Conservation (phyloP, 495 filamentous ascomycete genomes). For the Hapsidospora chrysogenum region DNA sequence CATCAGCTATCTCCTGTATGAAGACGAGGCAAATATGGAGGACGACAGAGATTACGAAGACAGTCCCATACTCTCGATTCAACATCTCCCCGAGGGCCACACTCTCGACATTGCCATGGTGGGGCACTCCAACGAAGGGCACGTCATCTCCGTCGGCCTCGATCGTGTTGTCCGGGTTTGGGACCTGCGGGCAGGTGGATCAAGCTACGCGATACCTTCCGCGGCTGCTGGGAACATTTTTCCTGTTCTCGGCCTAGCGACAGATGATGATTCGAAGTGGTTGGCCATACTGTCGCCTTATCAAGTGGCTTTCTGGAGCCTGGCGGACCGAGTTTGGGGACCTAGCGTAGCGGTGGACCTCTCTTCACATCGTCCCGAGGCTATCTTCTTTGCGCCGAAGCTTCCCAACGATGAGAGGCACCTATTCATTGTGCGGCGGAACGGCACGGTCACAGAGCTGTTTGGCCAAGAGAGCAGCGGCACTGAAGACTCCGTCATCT, state of each 20-base stretch:
- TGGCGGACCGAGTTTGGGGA: constrained; percentile 33
- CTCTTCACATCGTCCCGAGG: constrained; percentile 32
- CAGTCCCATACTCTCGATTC: constrained; percentile 35
- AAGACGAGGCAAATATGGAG: constrained; percentile 20
- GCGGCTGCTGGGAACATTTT: constrained; percentile 20
- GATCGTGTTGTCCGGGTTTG: constrained; percentile 46
- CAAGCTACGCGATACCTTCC: constrained; percentile 20
- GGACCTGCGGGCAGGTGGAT: constrained; percentile 29
- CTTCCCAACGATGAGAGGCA: constrained; percentile 12
- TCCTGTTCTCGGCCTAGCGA: constrained; percentile 40
- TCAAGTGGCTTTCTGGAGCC: constrained; percentile 39
- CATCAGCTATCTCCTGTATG: constrained; percentile 49
- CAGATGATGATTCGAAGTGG: constrained; percentile 43
- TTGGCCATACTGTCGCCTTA: constrained; percentile 42
- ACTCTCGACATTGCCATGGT: constrained; percentile 46
- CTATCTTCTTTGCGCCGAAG: constrained; percentile 39
- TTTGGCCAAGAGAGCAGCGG: constrained; percentile 11
- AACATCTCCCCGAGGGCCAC: constrained; percentile 42
- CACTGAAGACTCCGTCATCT: constrained; percentile 20
- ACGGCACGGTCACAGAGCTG: constrained; percentile 39
- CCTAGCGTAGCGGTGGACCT: constrained; percentile 28
- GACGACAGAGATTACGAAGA: constrained; percentile 20
- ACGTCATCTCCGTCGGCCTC: constrained; percentile 47
- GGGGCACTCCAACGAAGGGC: constrained; percentile 34
- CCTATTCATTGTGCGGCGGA: constrained; percentile 37